A percentile compares a stretch with the other conserved stretches of the same genome.
Evolutionary conservation across 345 rosid genomes (phyloP).

Genomic region (Salix exigua): DNA sequence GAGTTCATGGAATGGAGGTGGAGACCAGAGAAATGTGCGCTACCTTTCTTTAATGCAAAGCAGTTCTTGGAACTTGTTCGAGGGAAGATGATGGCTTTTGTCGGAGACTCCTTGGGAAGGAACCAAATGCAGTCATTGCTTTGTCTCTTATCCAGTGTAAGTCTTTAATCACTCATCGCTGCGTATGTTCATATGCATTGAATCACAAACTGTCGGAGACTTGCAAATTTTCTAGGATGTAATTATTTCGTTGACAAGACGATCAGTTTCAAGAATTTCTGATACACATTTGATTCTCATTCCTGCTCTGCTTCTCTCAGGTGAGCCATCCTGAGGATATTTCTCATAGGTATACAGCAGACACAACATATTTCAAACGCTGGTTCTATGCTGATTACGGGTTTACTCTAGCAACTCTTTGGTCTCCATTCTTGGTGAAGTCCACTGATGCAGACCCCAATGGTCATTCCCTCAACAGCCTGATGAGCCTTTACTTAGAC

Average conservation of each 20-base stretch:
- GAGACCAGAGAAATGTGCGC: slow-evolving; percentile 41
- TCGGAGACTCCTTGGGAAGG: slow-evolving; percentile 42
- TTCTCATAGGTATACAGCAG: slow-evolving; percentile 12
- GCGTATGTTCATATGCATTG: not conserved
- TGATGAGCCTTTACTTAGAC: slow-evolving; percentile 47
- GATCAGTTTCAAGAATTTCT: not conserved
- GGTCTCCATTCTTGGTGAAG: slow-evolving; percentile 57
- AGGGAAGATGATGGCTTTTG: slow-evolving; percentile 44
- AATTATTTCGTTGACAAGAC: not conserved
- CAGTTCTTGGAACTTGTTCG: slow-evolving; percentile 38
- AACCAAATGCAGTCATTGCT: slow-evolving; percentile 46
- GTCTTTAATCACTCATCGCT: not conserved
- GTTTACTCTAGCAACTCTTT: slow-evolving; percentile 42
- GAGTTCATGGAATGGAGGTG: slow-evolving; percentile 44
- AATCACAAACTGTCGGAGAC: not conserved
- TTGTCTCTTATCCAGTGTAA: slow-evolving; percentile 41
- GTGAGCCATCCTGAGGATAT: slow-evolving; percentile 21
- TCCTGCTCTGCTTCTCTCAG: slow-evolving; percentile 8
- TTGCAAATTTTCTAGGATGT: not conserved
- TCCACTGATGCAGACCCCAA: slow-evolving; percentile 37
- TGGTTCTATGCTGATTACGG: slow-evolving; percentile 25
- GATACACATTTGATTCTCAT: not conserved
- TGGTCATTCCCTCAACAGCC: slow-evolving; percentile 36
- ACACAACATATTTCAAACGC: slow-evolving; percentile 19
- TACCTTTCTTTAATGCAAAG: slow-evolving; percentile 33